Evolutionary conservation across 1,284 basidiomycete genomes (phyloP), one percentile per base, ranked within the genome.

Genomic region (Stereum hirsutum): DNA sequence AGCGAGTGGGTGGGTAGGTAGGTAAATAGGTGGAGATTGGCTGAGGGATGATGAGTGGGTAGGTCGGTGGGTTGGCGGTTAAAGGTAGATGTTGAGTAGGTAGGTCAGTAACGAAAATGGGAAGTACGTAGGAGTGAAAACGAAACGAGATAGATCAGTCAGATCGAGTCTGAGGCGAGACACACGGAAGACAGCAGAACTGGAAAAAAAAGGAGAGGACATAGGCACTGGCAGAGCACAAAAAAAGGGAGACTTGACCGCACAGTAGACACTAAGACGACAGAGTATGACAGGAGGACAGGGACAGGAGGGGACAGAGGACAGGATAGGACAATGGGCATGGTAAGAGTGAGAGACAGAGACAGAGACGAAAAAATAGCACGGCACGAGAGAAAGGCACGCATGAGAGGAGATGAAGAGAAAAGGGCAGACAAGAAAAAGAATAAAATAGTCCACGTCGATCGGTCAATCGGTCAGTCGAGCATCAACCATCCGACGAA

Each of bases 401-500:
- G 15, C 28, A 31, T 15, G 5, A 31, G 2, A 31, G 15, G 15
- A 31, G 15, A 15, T 11, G 15, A 31, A 6, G 15, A 31, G 15
- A 30, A 31, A 31, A 31, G 15, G 15, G 28, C 28, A 31, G 28
- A 31, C 4, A 19, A 11, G 34, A n/a, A n/a, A n/a, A n/a, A n/a
- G n/a, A n/a, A n/a, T n/a, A n/a, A n/a, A n/a, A n/a, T n/a, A n/a
- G 3, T 19, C 34, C 20, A 19, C 34, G 4, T 10, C 14, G 6
- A 12, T 3, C 34, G 5, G 11, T 1, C 28, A 15, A n/a, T 10
- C 33, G 39, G 43, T n/a, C 17, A 11, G n/a, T n/a, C n/a, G 32
- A 38, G 10, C 35, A 53, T 33, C 57, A 57, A 39, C 65, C 62
- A 44, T 77, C 78, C 34, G 64, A 64, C 23, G 61, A 68, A 47